phyloP scores from a whole-genome alignment of 352 stramenopile genomes.

The Globisporangium cystogenes region DNA sequence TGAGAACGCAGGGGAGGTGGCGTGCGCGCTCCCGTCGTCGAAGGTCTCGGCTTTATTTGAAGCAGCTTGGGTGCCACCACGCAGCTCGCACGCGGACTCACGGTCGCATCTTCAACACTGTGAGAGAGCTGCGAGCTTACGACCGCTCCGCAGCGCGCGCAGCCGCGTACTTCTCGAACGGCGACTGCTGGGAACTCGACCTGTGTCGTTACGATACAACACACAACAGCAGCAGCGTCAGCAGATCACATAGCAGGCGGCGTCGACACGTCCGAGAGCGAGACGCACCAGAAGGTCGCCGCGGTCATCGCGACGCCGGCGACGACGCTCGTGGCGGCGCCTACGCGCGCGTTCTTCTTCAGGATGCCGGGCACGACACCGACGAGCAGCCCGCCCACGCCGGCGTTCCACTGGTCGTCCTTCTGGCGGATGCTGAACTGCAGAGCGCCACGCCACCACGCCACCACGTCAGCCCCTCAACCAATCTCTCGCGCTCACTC shows the following conservation, averaged over 20 bases:
- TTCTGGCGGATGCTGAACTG: conserved; percentile 52
- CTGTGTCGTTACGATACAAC: conserved; percentile 18
- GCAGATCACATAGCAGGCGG: neutral
- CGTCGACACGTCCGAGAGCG: neutral
- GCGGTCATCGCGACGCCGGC: conserved; percentile 41
- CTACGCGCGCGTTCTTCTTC: conserved; percentile 72
- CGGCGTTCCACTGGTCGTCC: conserved; percentile 63
- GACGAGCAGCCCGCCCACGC: conserved; percentile 51
- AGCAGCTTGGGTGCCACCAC: neutral
- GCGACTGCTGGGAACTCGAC: conserved; percentile 31
- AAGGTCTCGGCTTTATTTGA: conserved; percentile 1
- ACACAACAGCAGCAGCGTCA: neutral
- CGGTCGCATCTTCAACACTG: conserved; percentile 6
- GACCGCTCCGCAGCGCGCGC: conserved; percentile 38
- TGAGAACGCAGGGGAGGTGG: neutral
- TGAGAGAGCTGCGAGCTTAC: conserved; percentile 22
- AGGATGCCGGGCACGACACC: conserved; percentile 68
- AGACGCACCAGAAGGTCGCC: conserved; percentile 60
- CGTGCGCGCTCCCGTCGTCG: neutral
- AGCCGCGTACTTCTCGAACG: conserved; percentile 70
- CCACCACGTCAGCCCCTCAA: neutral
- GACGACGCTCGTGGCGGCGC: conserved; percentile 37
- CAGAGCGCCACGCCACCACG: too few relatives aligned
- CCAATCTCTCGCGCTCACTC: neutral
- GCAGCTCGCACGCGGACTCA: neutral